These are phyloP conservation scores for Phialophora verrucosa DNA, from an alignment of 2,329 filamentous ascomycete species.

Conservation along the genomic window DNA sequence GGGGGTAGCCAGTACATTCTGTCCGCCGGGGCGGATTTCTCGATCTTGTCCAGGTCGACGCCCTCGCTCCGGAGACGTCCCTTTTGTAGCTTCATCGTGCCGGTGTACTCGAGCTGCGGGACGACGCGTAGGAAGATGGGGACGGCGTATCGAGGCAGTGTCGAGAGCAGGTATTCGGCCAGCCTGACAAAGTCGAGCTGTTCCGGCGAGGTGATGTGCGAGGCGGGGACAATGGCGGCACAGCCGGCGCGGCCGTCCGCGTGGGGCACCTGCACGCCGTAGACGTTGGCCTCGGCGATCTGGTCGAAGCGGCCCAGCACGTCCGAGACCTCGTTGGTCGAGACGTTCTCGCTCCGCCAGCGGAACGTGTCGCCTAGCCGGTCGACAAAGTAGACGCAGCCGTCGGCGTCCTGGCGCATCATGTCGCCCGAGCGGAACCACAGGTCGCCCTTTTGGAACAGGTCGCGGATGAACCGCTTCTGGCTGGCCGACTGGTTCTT, in stretches of 20 bases:
- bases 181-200: conserved; percentile 66
- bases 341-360: conserved; percentile 79
- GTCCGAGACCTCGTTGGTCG: conserved; percentile 78
- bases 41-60: conserved; percentile 37
- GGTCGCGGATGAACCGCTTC: conserved; percentile 74
- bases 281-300: conserved; percentile 81
- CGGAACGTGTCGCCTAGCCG: conserved; percentile 61
- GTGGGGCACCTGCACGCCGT: conserved; percentile 77
- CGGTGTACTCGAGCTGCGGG: conserved; percentile 63
- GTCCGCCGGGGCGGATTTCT: conserved; percentile 26
- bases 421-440: conserved; percentile 86
- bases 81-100: conserved; percentile 84
- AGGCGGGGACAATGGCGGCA: conserved; percentile 62
- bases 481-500: conserved; percentile 72
- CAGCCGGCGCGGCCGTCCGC: conserved; percentile 86
- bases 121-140: conserved; percentile 74
- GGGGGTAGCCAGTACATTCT: conserved; percentile 39
- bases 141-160: conserved; percentile 74
- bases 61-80: conserved; percentile 58
- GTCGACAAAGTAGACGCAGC: conserved; percentile 79
- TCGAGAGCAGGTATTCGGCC: conserved; percentile 62
- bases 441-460: conserved; percentile 76
- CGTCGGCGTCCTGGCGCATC: conserved; percentile 71
- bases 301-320: conserved; percentile 69
- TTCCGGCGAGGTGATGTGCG: conserved; percentile 47